Base-by-base conservation (phyloP, 768 basidiomycete species). In the Rickenella mellea region DNA sequence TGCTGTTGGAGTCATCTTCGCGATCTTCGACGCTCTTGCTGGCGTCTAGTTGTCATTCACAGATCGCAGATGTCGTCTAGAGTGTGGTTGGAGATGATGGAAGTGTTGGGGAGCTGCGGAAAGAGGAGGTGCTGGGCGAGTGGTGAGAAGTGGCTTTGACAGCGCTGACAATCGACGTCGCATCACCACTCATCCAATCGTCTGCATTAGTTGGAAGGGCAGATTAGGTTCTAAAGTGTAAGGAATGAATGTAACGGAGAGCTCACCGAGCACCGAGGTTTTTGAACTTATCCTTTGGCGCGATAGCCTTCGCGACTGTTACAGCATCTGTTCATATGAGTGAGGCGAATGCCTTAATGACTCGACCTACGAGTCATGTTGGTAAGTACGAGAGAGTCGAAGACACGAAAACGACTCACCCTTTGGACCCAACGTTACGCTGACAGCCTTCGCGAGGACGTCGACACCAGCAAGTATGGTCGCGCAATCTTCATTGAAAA, bases 231-330 rank as follows among this genome's bases (percentile, higher is more conserved):
- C 29, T 36, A 48, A 4, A 25, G 15, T 27, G 7, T 9, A 17
- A 45, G 1, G 27, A 2, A n/a, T n/a, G 9, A 10, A 31, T 21
- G 9, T 10, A 37, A n/a, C 6, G 14, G 7, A 40, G 48, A 28
- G 60, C 80, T 52, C 65, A 92, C 89, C 90, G 85, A 56, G 93
- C 91, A 58, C 93, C 92, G 44, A 98, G 85, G 73, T 97, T 97
- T 73, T 97, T 89, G 57, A 97, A 96, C 66, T 93, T 96, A 78
- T 97, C 91, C 67, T 97, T 81, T 54, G 97, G 76, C 5, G 80
- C 70, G 52, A 98, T 90, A 28, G 90, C 70, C 71, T 96, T 98
- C 45, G 94, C 94, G 29, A 97, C 94, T 20, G 92, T 94, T n/a
- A 96, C 94, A 79, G 93, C 93, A 62, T 96, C 91, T 89, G 40